A percentile compares a stretch with the other conserved stretches of the same genome.
These are phyloP conservation scores for Fulvia fulva DNA, from an alignment of 2,329 filamentous ascomycete species.

Conservation along the genomic window DNA sequence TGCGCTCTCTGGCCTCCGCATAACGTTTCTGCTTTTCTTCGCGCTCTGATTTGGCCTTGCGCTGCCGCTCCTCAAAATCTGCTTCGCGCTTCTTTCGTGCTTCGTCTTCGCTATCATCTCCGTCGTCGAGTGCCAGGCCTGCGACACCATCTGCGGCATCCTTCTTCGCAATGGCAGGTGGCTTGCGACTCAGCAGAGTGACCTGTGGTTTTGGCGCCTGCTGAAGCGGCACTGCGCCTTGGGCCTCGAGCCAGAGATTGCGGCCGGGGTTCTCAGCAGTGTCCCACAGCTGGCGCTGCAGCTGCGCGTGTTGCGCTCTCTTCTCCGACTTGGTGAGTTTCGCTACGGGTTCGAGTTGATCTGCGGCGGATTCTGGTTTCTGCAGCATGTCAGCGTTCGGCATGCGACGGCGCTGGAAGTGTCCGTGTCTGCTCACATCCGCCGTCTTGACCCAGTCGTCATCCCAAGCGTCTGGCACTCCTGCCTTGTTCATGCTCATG, in stretches of 20 bases:
- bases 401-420: not conserved
- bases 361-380: constrained; percentile 35
- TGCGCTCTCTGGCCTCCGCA: constrained; percentile 79
- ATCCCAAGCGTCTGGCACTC: constrained; percentile 77
- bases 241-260: constrained; percentile 70
- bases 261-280: constrained; percentile 77
- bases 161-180: constrained; percentile 56
- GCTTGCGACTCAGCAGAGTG: constrained; percentile 81
- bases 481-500: constrained; percentile 40
- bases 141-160: constrained; percentile 49
- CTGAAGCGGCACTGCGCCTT: constrained; percentile 59
- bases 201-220: constrained; percentile 73
- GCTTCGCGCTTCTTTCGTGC: constrained; percentile 57
- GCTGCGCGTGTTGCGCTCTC: constrained; percentile 73
- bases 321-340: constrained; percentile 72
- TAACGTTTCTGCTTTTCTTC: constrained; percentile 90
- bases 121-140: constrained; percentile 44
- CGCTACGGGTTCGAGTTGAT: constrained; percentile 36
- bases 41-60: constrained; percentile 71
- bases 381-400: constrained; percentile 22
- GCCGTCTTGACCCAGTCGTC: constrained; percentile 83
- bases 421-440: constrained; percentile 57
- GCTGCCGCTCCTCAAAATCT: constrained; percentile 71
- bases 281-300: constrained; percentile 83
- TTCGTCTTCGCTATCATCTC: constrained; percentile 64